Percentiles rank a stretch among this genome's conserved stretches.
phyloP scores from a whole-genome alignment of 441 rosid species.

The Gossypium laxum region DNA sequence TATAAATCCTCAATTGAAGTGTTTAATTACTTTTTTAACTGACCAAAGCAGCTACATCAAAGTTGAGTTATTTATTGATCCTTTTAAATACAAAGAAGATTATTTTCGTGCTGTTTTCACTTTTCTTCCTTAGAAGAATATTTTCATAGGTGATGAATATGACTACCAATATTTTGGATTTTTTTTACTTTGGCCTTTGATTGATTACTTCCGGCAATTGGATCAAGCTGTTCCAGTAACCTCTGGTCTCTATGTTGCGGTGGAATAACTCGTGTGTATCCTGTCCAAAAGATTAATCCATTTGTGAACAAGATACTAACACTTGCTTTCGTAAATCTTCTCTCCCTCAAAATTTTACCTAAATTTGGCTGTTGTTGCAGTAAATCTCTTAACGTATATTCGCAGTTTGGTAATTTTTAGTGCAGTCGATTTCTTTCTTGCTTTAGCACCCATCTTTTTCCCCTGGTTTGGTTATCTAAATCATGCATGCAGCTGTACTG shows the following conservation, averaged over 20 bases:
- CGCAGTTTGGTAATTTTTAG: background rate
- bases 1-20: background rate
- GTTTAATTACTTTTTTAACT: background rate
- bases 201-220: background rate
- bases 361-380: background rate
- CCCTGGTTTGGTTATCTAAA: background rate
- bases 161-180: background rate
- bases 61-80: background rate
- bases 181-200: background rate
- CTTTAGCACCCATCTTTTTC: background rate
- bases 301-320: background rate
- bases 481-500: background rate
- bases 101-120: background rate
- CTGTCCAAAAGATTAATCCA: background rate
- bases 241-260: background rate
- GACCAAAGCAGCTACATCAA: background rate
- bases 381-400: background rate
- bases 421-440: background rate
- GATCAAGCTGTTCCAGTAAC: background rate
- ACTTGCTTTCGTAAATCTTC: background rate
- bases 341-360: background rate
- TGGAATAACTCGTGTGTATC: background rate
- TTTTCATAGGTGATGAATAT: background rate
- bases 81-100: background rate
- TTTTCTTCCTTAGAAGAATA: background rate